Evolutionary conservation across 2,329 filamentous ascomycete genomes (phyloP), one percentile per base, ranked within the genome.

Genomic region (Colletotrichum cuscutae): DNA sequence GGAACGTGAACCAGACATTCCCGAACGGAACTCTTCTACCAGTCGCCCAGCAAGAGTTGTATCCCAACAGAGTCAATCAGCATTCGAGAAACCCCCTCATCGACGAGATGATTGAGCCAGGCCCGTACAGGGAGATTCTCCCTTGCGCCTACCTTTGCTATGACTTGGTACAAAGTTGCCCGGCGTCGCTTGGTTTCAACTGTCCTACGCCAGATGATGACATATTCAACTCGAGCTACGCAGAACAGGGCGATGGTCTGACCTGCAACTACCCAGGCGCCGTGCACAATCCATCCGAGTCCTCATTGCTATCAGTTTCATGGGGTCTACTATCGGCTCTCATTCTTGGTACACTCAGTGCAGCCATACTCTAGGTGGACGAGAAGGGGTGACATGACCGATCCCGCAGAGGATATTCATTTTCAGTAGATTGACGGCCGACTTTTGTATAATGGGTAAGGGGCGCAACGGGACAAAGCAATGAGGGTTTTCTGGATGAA

Each of bases 71-170:
- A 24, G 84, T 87, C 4, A 84, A 83, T 65, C 91, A 88, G 69
- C 81, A 84, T 9, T 94, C 92, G 13, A 89, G 95, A 22, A 96
- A 95, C 77, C 79, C 87, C 0, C 83, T 89, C 60, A 97, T 98
- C 76, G 95, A 98, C 78, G 77, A 85, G 2, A 76, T 84, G 1
- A 90, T 98, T 71, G 83, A 87, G 74, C 95, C 97, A 0, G 97
- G 97, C 0, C 97, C 97, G 0, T 98, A 99, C 83, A 97, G 95
- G 80, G 97, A 99, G 84, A 86, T 98, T 24, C 85, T 98, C 9
- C 97, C 97, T 0, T 98, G 96, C 78, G 90, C 94, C 73, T 93
- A 97, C 75, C 84, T 98, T 63, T 99, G 97, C 84, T 97, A 95
- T 80, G 90, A 92, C 66, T 87, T 99, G 1, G 94, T 97, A 12